These are phyloP conservation scores for Penicillium atrosanguineum DNA, from an alignment of 495 filamentous ascomycete genomes.

Conservation along the genomic window DNA sequence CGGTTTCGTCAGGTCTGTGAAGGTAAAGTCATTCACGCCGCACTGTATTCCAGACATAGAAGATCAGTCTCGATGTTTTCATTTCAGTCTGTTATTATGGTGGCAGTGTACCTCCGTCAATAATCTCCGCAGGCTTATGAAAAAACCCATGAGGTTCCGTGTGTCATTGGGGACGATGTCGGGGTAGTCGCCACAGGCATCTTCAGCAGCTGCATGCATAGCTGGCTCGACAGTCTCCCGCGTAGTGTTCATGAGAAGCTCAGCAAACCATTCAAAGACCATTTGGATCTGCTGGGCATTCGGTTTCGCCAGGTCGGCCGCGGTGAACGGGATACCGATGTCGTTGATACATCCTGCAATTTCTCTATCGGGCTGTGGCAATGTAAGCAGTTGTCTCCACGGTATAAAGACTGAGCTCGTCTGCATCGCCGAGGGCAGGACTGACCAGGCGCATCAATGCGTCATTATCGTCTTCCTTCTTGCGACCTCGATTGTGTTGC, in stretches of 20 bases:
- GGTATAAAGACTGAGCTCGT: too few species aligned
- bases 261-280: conserved; percentile 96
- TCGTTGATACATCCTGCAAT: conserved; percentile 97
- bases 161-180: conserved; percentile 82
- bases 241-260: conserved; percentile 86
- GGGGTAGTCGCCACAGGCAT: conserved; percentile 77
- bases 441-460: conserved; percentile 82
- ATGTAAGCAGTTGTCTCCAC: conserved; percentile 12
- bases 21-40: conserved; percentile 88
- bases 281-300: conserved; percentile 91
- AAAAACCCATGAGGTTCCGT: conserved; percentile 91
- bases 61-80: neutral
- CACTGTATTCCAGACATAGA: conserved; percentile 47
- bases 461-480: conserved; percentile 79
- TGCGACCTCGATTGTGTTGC: conserved; percentile 59
- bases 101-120: conserved; percentile 60
- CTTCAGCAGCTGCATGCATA: conserved; percentile 84
- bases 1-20: conserved; percentile 84
- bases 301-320: conserved; percentile 90
- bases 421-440: conserved; percentile 1
- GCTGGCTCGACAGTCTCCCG: conserved; percentile 89
- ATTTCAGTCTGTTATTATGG: neutral
- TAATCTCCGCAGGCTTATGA: conserved; percentile 69
- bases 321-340: conserved; percentile 82
- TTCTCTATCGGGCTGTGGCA: conserved; percentile 68